Base-by-base conservation (phyloP, 208 protist genomes). In the Leishmania gerbilli region DNA sequence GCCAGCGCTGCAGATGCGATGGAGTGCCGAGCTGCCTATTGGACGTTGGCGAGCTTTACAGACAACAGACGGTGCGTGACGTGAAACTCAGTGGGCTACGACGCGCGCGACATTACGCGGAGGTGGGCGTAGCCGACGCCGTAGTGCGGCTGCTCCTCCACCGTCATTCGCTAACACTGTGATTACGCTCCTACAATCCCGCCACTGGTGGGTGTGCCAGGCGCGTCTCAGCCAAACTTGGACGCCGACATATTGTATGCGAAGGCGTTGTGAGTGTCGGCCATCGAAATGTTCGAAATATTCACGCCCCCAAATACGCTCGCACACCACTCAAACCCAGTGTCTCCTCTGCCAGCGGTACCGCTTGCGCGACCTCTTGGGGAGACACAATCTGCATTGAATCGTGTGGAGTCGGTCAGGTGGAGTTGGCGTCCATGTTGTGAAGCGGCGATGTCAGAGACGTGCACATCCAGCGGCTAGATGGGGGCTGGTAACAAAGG, bases 91-190 rank as follows among this genome's bases (percentile, higher is more conserved):
- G 71, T 75, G 17, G 76, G 62, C 8, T 55, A 64, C 0, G 71
- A 60, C 0, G 79, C 31, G 64, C 87, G 40, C 9, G 77, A 82
- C 0, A 74, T 78, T 0, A 92, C 15, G 21, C 89, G 88, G 37
- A 92, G 80, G 69, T 94, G 84, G 5, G 94, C 69, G 74, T 92
- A 93, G 19, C 90, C 84, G 47, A 94, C 81, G 37, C 90, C 87
- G 65, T 78, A 82, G n/a, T 81, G 1, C 3, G 94, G 84, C 86
- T 93, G 90, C 79, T 90, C 74, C n/a, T 78, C 67, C 0, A 91
- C 65, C 17, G 84, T 77, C 81, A 88, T 86, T n/a, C 49, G 55
- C 69, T 95, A 89, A 65, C 89, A 95, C 15, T 51, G 82, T 1
- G 85, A 47, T 89, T 89, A 95, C n/a, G 49, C 58, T 1, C 76